Evolutionary conservation across 345 rosid genomes (phyloP), one percentile per base, ranked within the genome.

Genomic region (Carallia brachiata): DNA sequence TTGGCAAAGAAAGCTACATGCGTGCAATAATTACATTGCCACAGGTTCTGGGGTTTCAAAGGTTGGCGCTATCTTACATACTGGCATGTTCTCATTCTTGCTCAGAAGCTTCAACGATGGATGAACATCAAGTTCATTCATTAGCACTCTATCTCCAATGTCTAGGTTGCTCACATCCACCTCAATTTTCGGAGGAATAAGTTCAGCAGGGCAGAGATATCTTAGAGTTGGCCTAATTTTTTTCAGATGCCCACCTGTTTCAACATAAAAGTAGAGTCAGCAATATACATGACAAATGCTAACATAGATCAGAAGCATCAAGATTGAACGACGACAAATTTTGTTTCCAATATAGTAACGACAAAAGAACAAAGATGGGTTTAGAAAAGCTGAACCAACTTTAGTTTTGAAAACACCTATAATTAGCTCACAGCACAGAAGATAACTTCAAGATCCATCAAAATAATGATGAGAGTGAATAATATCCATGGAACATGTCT

Each of bases 131-230:
- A 91, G 62, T 37, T 94, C 96, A 32, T 54, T 67, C 85, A 94
- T 73, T 18, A 68, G 76, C 55, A 92, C 80, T 73, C 78, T 80
- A 75, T 90, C 97, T 63, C 80, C 97, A 39, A 89, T 77, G 73
- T 91, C 97, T 34, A 95, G 86, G 23, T 80, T 86, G 83, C 99
- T 89, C 65, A 92, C 78, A 28, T 95, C 99, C 59, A 92, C 88
- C 81, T 95, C 93, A 17, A 95, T 80, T 77, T 91, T 89, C 6
- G 84, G 83, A 66, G 97, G 97, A 65, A 95, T 84, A 74, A 81
- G 85, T 67, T 90, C 97, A 0, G 96, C 91, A 30, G 89, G 89
- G 66, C 93, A 85, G 23, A 83, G 68, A 71, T 78, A 86, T 58
- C 77, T 90, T 62, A 95, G 63, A 65, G 70, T 77, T 61, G 71